phyloP scores from a whole-genome alignment of 768 basidiomycete genomes.

The Lactarius akahatsu region DNA sequence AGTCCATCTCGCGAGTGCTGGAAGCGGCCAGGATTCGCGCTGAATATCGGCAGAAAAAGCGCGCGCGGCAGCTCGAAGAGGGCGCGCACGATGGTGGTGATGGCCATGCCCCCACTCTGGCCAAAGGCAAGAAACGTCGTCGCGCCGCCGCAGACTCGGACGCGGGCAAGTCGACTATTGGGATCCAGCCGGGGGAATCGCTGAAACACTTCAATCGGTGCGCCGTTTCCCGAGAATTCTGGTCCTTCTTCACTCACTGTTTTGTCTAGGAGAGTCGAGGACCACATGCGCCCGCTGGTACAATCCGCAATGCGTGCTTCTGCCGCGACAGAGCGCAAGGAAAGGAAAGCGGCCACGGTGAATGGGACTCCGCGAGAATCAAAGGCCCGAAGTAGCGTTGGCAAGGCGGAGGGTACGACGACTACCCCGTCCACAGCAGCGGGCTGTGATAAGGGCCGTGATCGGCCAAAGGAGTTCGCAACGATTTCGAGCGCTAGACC shows the following conservation, averaged over 20 bases:
- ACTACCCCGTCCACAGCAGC: not conserved
- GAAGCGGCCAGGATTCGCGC: slow-evolving; percentile 60
- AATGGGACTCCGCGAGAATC: slow-evolving; percentile 27
- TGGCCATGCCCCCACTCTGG: not conserved
- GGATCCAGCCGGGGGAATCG: slow-evolving; percentile 66
- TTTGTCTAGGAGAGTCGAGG: slow-evolving; percentile 63
- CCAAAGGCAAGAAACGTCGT: slow-evolving; percentile 32
- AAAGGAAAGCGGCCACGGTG: slow-evolving; percentile 38
- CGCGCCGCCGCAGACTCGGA: not conserved
- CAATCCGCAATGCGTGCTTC: slow-evolving; percentile 60
- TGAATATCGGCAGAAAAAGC: slow-evolving; percentile 44
- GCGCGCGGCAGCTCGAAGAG: slow-evolving; percentile 38
- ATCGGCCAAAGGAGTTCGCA: slow-evolving; percentile 48
- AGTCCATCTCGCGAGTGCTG: slow-evolving; percentile 62
- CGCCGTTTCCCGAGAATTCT: slow-evolving; percentile 23
- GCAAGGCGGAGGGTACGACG: not conserved
- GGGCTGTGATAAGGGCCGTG: slow-evolving; percentile 14
- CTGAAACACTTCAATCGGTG: slow-evolving; percentile 76
- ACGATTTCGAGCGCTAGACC: slow-evolving; percentile 53
- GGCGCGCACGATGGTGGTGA: slow-evolving; percentile 31
- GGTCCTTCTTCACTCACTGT: not conserved
- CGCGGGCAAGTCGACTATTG: slow-evolving; percentile 26
- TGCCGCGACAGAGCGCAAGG: slow-evolving; percentile 49
- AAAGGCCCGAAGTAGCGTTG: not conserved
- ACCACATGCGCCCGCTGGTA: slow-evolving; percentile 63